These are phyloP conservation scores for Phytophthora colocasiae DNA, from an alignment of 352 stramenopile genomes.

Conservation along the genomic window DNA sequence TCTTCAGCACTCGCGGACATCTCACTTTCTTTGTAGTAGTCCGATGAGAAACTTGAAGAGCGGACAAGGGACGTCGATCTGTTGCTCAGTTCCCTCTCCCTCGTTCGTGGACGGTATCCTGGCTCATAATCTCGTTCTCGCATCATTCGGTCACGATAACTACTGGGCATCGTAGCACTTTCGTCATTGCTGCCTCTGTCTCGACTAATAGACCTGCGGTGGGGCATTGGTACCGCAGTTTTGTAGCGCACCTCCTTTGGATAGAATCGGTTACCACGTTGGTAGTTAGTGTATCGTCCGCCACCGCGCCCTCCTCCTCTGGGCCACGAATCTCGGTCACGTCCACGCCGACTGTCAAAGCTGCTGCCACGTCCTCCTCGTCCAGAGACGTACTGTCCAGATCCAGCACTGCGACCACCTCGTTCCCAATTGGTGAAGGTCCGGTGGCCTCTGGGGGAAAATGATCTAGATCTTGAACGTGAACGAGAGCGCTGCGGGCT, in stretches of 20 bases:
- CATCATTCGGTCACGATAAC: conserved; percentile 47
- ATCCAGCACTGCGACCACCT: conserved; percentile 24
- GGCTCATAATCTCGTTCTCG: conserved; percentile 44
- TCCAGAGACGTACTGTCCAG: conserved; percentile 34
- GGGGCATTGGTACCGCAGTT: conserved; percentile 21
- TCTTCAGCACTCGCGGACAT: conserved; percentile 41
- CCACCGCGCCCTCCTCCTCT: conserved; percentile 33
- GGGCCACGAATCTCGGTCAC: conserved; percentile 45
- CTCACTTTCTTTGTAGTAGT: conserved; percentile 39
- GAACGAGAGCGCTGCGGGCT: conserved; percentile 50
- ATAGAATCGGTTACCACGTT: conserved; percentile 49
- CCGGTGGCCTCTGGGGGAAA: conserved; percentile 62
- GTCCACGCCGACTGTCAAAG: conserved; percentile 43
- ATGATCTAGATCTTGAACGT: conserved; percentile 65
- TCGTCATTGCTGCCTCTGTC: conserved; percentile 47
- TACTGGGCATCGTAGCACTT: conserved; percentile 15
- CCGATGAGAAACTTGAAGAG: conserved; percentile 36
- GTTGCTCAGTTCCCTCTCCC: conserved; percentile 21
- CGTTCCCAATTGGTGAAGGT: conserved; percentile 54
- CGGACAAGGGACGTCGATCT: conserved; percentile 39
- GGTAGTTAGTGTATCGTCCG: conserved; percentile 28
- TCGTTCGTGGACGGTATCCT: conserved; percentile 22
- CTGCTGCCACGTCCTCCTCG: conserved; percentile 28
- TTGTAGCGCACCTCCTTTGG: conserved; percentile 50
- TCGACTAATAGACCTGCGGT: conserved; percentile 49